Base-by-base conservation (phyloP, 176 grass and related monocot genomes). In the Juncus inflexus region DNA sequence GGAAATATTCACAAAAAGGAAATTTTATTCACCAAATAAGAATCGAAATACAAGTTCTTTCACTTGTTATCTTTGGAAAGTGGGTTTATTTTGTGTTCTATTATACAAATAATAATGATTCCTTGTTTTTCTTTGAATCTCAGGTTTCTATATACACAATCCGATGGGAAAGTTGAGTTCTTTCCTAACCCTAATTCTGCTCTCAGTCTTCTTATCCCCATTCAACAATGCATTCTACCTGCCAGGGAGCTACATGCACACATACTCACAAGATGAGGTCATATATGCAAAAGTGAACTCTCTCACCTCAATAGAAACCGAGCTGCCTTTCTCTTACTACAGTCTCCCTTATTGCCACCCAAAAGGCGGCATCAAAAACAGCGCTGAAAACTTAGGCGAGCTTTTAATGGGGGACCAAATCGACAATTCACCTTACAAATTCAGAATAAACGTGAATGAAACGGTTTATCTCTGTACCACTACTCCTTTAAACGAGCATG, bases 381-480 rank as follows among this genome's bases (percentile, higher is more conserved):
- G 89, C 19, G 89, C 89, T 42, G 89, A 92, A 63, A 92, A 92
- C 61, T 61, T 92, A 12, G 89, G 89, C 42, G 89, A 92, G 71
- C 89, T 92, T 8, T 77, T 92, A 63, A 92, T 92, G 84, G 89
- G 89, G 69, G 89, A 92, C 67, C 89, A 92, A 64, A 92, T 92
- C 55, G 89, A 92, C 76, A 92, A 92, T 66, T 92, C 89, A 13
- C 84, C 89, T 11, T 88, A 92, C 63, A 81, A 37, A 50, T 92
- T 92, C 62, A 69, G 0, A 65, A 63, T 85, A 19, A 92, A 92
- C 77, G 67, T 80, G 40, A 92, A 85, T 51, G 89, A 92, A 60
- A 87, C 84, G 0, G 75, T 92, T 7, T 92, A 87, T 65, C 75
- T 92, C 13, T 92, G 89, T 66, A 92, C 84, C 47, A 85, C 84